phyloP scores from a whole-genome alignment of 228 moss, liverwort and hornwort species.

The Sphagnum fallax region DNA sequence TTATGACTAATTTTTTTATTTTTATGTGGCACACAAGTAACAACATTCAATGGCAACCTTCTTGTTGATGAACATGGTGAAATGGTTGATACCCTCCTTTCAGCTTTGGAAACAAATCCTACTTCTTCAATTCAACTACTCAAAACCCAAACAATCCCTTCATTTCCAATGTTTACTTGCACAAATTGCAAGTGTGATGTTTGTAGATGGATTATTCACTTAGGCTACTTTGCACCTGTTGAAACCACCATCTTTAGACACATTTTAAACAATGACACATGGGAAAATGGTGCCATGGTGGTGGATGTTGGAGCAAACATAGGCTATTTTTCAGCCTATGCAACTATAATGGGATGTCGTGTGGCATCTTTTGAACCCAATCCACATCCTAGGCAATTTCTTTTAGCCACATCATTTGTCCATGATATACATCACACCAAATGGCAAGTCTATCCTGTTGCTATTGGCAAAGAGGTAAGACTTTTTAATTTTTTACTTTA shows the following conservation, averaged over 20 bases:
- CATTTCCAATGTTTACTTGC: constrained; percentile 49
- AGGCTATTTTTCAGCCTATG: constrained; percentile 39
- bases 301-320: constrained; percentile 51
- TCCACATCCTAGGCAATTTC: constrained; percentile 24
- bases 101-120: constrained; percentile 28
- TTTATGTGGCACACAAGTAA: too few relatives aligned
- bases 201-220: constrained; percentile 30
- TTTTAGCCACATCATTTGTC: constrained; percentile 21
- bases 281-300: constrained; percentile 21
- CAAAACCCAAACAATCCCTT: constrained; percentile 13
- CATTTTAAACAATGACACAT: constrained; percentile 14
- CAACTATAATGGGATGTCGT: constrained; percentile 34
- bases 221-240: constrained; percentile 47
- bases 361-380: constrained; percentile 46
- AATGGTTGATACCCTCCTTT: constrained; percentile 15
- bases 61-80: background rate
- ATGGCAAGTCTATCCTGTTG: too few relatives aligned
- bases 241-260: constrained; percentile 41
- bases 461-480: too few relatives aligned
- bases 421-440: background rate
- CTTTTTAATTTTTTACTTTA: too few relatives aligned
- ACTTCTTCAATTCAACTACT: constrained; percentile 37
- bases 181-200: constrained; percentile 55
- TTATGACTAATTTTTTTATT: too few relatives aligned
- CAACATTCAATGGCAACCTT: too few relatives aligned